Conservation (phyloP, 2,329 filamentous ascomycete species). For the Ceratocystis ficicola region DNA sequence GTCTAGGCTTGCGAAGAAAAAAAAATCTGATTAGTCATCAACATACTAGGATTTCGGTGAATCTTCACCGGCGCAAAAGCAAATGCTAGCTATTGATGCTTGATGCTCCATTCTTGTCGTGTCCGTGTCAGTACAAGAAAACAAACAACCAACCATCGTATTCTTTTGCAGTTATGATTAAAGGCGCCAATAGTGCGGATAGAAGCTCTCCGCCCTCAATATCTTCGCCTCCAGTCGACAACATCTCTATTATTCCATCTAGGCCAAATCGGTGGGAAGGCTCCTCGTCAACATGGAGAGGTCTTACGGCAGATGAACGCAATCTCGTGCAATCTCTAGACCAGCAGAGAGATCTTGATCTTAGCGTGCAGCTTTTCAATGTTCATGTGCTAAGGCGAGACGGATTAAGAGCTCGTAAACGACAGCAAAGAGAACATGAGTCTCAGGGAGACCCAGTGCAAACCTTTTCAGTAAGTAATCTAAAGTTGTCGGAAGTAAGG, state of each 20-base stretch:
- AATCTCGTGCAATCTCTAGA: slow-evolving; percentile 52
- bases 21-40: slow-evolving; percentile 16
- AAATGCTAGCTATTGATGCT: background rate
- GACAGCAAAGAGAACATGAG: slow-evolving; percentile 24
- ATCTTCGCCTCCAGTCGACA: background rate
- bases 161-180: background rate
- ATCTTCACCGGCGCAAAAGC: slow-evolving; percentile 18
- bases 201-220: slow-evolving; percentile 3
- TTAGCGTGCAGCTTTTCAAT: slow-evolving; percentile 69
- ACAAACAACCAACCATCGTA: background rate
- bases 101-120: background rate
- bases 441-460: slow-evolving; percentile 24
- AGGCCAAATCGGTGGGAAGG: slow-evolving; percentile 67
- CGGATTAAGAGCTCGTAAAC: slow-evolving; percentile 7
- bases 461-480: slow-evolving; percentile 7
- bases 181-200: background rate
- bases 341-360: slow-evolving; percentile 50
- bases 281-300: slow-evolving; percentile 52
- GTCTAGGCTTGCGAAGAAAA: background rate
- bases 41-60: slow-evolving; percentile 12
- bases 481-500: background rate
- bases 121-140: background rate
- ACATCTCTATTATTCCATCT: background rate
- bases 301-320: slow-evolving; percentile 49
- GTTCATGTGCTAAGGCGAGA: slow-evolving; percentile 51